A percentile compares a stretch with the other conserved stretches of the same genome.
phyloP scores from a whole-genome alignment of 495 filamentous ascomycete genomes.

The Xylaria cubensis region DNA sequence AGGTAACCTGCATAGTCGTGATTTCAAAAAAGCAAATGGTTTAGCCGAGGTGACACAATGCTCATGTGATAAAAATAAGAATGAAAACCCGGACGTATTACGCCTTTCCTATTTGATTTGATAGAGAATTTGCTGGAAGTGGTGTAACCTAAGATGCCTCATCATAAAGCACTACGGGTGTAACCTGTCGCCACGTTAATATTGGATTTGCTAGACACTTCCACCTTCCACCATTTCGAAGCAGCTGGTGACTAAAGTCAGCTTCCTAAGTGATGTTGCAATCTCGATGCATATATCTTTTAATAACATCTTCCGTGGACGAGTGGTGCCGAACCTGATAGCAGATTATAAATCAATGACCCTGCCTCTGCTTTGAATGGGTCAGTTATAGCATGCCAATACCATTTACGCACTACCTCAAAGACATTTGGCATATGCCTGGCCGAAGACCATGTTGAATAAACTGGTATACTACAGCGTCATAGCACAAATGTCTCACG shows the following conservation, averaged over 20 bases:
- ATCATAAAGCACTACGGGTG: not conserved
- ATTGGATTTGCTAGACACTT: not conserved
- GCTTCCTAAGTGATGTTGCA: not conserved
- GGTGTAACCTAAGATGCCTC: not conserved
- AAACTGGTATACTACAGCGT: not conserved
- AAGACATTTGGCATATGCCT: not conserved
- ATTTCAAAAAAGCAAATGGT: not conserved
- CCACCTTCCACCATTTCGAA: not conserved
- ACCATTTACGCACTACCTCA: not conserved
- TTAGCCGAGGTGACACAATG: not conserved
- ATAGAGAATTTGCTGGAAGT: not conserved
- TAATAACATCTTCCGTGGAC: not conserved
- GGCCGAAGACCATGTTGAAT: not conserved
- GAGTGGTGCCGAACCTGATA: not conserved
- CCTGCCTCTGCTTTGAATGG: not conserved
- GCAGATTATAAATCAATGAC: not conserved
- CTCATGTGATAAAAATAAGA: not conserved
- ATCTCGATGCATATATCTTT: not conserved
- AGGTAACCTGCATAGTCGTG: not conserved
- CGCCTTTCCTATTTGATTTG: constrained; percentile 6
- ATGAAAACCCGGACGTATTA: not conserved
- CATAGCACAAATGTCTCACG: not conserved
- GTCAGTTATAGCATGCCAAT: not conserved
- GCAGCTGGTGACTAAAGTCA: not conserved
- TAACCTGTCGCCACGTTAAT: not conserved